Base-by-base conservation (phyloP, 805 yeast genomes). In the Starmerella sirachaensis region DNA sequence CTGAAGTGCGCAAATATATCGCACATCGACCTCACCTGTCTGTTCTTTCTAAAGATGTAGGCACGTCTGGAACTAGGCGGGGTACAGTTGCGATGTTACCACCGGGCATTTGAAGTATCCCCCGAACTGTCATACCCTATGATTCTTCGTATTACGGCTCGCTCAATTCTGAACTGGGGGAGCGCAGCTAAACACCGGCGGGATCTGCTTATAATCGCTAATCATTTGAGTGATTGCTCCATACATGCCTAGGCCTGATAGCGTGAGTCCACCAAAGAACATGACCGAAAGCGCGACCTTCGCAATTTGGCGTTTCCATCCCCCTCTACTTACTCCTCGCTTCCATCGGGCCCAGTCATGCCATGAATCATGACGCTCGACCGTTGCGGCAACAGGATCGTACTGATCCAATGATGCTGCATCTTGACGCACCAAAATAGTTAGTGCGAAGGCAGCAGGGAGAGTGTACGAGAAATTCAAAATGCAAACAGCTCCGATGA, bases 391-490 rank as follows among this genome's bases (percentile, higher is more conserved):
- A 3, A 18, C 16, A 12, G 38, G 41, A 25, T 47, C 46, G 26
- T 40, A 45, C 11, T 9, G 10, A 25, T 45, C 49, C 11, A 20
- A 20, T 9, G 2, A 10, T 2, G 30, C 24, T 2, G 46, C 46
- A 18, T 45, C 51, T 18, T 35, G 40, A 26, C 20, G 34, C 24
- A 40, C 10, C 39, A 42, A 20, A 16, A 42, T 18, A 5, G 16
- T 16, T 6, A 44, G 32, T 32, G 24, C 18, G 39, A 40, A 52
- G 21, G 45, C 28, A 42, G 58, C 57, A 23, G 70, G 70, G 55
- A 65, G 58, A 10, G 69, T 65, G 53, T 65, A 65, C 31, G 67
- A 58, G 56, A 65, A 65, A 47, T 65, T 65, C 44, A 64, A 52
- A 37, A 64, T 64, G 46, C 69, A 65, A 42, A 64, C 51, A 8